Conservation (phyloP, 2,329 filamentous ascomycete genomes). For the Domatiomyces catenatus region DNA sequence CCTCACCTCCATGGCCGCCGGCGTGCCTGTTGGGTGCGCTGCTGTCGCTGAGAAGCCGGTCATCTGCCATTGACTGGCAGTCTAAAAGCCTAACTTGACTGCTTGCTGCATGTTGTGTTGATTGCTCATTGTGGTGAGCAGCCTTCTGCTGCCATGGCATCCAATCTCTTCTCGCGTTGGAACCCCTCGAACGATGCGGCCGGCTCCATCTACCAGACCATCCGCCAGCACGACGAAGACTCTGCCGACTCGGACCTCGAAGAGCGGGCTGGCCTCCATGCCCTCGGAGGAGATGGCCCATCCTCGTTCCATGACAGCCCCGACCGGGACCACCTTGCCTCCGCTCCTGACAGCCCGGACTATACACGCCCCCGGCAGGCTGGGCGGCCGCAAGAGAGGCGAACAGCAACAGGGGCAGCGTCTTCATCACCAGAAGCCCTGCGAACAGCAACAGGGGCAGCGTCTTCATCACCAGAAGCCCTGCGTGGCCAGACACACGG, state of each 20-base stretch:
- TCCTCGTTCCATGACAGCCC: neutral
- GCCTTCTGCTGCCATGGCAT: conserved; percentile 31
- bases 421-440: neutral
- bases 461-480: neutral
- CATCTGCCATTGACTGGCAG: neutral
- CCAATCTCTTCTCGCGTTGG: conserved; percentile 38
- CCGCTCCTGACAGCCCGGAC: neutral
- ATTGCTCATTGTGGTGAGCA: neutral
- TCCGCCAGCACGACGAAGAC: conserved; percentile 30
- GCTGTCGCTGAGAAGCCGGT: neutral
- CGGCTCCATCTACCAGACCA: conserved; percentile 32
- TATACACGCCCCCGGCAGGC: neutral
- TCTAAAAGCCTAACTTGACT: no score
- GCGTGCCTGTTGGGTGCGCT: neutral
- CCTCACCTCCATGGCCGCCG: neutral
- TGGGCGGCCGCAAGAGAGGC: no score
- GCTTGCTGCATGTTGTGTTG: neutral
- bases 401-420: neutral
- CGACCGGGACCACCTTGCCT: neutral
- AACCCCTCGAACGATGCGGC: conserved; percentile 26
- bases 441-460: neutral
- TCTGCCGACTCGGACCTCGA: conserved; percentile 32
- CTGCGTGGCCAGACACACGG: neutral
- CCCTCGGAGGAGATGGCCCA: conserved; percentile 6
- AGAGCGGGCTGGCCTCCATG: conserved; percentile 31